Percentiles rank a stretch among this genome's conserved stretches.
phyloP scores from a whole-genome alignment of 768 basidiomycete genomes.

The Collybia nuda region DNA sequence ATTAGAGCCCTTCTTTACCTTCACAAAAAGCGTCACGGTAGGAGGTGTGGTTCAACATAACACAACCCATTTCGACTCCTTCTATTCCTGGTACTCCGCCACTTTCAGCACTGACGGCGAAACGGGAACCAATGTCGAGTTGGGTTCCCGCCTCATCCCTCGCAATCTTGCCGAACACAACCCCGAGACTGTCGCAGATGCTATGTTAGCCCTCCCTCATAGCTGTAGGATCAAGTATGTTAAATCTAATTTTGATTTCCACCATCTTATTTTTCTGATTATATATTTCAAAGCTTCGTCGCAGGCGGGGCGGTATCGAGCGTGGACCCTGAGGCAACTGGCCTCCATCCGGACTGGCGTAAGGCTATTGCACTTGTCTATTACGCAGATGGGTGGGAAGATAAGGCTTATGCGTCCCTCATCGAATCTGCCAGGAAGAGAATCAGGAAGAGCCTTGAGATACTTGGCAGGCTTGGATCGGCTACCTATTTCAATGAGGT shows the following conservation, averaged over 20 bases:
- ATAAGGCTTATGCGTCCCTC: slow-evolving; percentile 23
- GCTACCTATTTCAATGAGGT: slow-evolving; percentile 52
- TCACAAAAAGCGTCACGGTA: not conserved
- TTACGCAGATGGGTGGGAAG: not conserved
- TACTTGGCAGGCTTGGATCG: slow-evolving; percentile 23
- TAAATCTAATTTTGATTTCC: not conserved
- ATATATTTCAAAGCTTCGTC: slow-evolving; percentile 28
- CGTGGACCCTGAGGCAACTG: slow-evolving; percentile 33
- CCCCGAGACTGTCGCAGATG: slow-evolving; percentile 1
- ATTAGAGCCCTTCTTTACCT: not conserved
- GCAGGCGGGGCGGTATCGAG: slow-evolving; percentile 43
- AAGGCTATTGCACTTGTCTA: slow-evolving; percentile 31
- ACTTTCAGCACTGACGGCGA: not conserved
- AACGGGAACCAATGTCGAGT: not conserved
- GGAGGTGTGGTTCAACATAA: slow-evolving; percentile 8
- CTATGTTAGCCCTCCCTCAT: not conserved
- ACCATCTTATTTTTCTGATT: not conserved
- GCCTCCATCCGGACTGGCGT: slow-evolving; percentile 48
- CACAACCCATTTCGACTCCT: slow-evolving; percentile 16
- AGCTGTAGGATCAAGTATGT: slow-evolving; percentile 7
- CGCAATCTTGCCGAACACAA: not conserved
- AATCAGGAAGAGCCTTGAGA: slow-evolving; percentile 16
- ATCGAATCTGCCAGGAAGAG: slow-evolving; percentile 10
- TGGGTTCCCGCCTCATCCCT: not conserved
- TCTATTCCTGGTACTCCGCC: not conserved